phyloP scores from a whole-genome alignment of 345 rosid species.

The Syzygium aqueum region DNA sequence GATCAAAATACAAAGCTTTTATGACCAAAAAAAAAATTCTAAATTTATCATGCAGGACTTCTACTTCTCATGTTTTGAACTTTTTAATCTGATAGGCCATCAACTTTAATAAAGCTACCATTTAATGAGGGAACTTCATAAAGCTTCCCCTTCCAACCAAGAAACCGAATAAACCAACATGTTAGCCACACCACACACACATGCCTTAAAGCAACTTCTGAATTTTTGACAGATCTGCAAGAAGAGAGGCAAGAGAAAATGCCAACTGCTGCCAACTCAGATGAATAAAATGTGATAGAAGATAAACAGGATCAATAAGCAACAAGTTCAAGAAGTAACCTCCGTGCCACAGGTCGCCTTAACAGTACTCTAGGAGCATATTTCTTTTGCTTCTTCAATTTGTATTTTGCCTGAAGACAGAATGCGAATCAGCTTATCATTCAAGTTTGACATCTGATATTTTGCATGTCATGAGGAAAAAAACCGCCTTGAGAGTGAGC shows the following conservation, averaged over 20 bases:
- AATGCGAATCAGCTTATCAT: neutral
- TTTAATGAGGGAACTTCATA: neutral
- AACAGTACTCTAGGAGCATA: slow-evolving; percentile 84
- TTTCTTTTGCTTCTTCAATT: slow-evolving; percentile 83
- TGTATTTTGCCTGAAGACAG: slow-evolving; percentile 71
- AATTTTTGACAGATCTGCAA: neutral
- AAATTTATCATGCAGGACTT: neutral
- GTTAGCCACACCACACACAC: neutral
- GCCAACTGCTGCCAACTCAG: neutral
- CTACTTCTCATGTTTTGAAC: neutral
- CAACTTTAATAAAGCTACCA: neutral
- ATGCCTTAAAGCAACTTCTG: neutral
- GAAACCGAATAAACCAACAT: neutral
- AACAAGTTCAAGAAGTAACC: slow-evolving; percentile 17
- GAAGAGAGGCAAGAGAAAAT: neutral
- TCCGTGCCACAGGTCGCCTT: slow-evolving; percentile 71
- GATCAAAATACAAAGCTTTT: neutral
- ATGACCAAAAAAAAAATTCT: neutral
- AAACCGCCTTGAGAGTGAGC: neutral
- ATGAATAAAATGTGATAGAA: neutral
- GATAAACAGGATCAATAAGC: neutral
- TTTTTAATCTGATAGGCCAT: neutral
- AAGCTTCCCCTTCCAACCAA: neutral
- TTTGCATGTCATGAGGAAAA: neutral
- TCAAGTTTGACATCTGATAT: neutral